Conservation (phyloP, 2,329 filamentous ascomycete species). For the Ceratocystis colombiana region DNA sequence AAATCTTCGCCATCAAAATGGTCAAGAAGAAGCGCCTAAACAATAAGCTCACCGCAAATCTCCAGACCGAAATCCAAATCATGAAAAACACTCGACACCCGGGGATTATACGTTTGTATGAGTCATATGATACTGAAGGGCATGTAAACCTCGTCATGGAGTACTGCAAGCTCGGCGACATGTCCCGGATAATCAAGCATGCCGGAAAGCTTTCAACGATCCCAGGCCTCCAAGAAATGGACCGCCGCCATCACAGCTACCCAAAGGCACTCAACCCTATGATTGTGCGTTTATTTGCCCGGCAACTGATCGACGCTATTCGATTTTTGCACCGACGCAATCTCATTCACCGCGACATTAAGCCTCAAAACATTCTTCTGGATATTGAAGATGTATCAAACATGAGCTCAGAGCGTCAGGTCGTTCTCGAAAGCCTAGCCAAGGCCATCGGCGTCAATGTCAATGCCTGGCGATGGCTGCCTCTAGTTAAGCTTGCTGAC, state of each 20-base stretch:
- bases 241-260: slow-evolving; percentile 81
- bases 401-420: slow-evolving; percentile 62
- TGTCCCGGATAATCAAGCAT: slow-evolving; percentile 94
- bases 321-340: slow-evolving; percentile 77
- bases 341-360: slow-evolving; percentile 92
- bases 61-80: slow-evolving; percentile 91
- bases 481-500: slow-evolving; percentile 95
- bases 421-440: slow-evolving; percentile 34
- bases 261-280: slow-evolving; percentile 88
- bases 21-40: slow-evolving; percentile 85
- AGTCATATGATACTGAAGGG: slow-evolving; percentile 75
- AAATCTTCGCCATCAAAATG: slow-evolving; percentile 70
- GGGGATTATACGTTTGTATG: slow-evolving; percentile 91
- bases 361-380: slow-evolving; percentile 89
- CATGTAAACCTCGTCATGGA: slow-evolving; percentile 98
- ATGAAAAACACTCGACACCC: slow-evolving; percentile 88
- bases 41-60: slow-evolving; percentile 91
- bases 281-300: slow-evolving; percentile 89
- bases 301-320: slow-evolving; percentile 85
- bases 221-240: slow-evolving; percentile 77
- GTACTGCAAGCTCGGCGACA: slow-evolving; percentile 88
- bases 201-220: slow-evolving; percentile 70
- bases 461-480: slow-evolving; percentile 39
- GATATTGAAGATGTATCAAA: slow-evolving; percentile 37
- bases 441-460: slow-evolving; percentile 57